Evolutionary conservation across 192 early-diverging fungal species (phyloP).

Genomic region (Coemansia sp.): DNA sequence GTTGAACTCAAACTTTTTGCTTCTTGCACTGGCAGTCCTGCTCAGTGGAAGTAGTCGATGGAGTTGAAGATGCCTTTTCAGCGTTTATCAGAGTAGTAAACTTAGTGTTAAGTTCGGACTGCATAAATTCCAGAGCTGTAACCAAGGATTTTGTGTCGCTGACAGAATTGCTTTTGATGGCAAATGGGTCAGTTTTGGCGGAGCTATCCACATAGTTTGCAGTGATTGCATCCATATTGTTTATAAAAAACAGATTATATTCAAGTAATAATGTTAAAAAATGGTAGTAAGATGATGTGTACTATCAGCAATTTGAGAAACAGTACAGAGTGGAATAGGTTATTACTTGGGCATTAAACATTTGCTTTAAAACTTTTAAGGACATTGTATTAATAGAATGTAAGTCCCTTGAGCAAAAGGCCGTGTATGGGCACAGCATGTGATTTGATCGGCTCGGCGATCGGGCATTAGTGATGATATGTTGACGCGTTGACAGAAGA

Average conservation of each 20-base stretch:
- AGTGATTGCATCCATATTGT: constrained; percentile 9
- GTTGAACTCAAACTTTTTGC: not conserved
- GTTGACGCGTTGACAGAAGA: not conserved
- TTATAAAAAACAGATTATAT: not conserved
- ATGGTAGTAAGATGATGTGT: not conserved
- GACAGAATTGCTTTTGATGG: constrained; percentile 2
- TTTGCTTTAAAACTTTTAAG: not conserved
- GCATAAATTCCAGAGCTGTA: constrained; percentile 19
- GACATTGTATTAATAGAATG: not conserved
- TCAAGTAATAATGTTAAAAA: not conserved
- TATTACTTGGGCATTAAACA: no score
- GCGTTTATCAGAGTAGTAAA: constrained; percentile 29
- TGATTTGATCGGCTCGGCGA: not conserved
- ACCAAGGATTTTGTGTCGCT: constrained; percentile 10
- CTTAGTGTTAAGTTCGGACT: constrained; percentile 28
- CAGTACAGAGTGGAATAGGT: no score
- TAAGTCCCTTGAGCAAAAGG: not conserved
- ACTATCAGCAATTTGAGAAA: not conserved
- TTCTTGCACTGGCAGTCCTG: constrained; percentile 1
- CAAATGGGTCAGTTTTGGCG: constrained; percentile 11
- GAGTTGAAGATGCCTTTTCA: constrained; percentile 15
- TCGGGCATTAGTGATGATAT: not conserved
- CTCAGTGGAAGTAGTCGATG: not conserved
- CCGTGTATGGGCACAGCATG: not conserved
- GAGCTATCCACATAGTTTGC: constrained; percentile 14